A percentile compares a stretch with the other conserved stretches of the same genome.
Conservation (phyloP, 192 early-diverging fungal genomes). For the Funneliformis geosporum region DNA sequence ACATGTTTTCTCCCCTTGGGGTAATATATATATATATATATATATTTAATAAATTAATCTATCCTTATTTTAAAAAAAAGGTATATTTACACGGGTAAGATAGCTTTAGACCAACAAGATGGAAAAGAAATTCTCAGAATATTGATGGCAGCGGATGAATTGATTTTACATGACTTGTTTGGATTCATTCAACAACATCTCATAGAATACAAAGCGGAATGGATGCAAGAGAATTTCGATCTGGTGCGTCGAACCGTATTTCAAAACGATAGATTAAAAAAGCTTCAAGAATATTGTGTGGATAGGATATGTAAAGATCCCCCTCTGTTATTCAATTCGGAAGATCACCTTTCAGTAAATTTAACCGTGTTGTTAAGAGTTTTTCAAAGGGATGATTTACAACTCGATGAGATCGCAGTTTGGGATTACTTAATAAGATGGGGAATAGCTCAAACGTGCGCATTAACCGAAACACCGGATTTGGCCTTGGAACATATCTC, state of each 20-base stretch:
- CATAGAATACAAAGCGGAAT: neutral
- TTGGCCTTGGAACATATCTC: neutral
- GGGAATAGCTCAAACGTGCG: constrained; percentile 3
- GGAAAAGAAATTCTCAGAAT: constrained; percentile 13
- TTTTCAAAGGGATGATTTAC: constrained; percentile 21
- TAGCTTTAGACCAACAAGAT: constrained; percentile 12
- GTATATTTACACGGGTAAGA: constrained; percentile 22
- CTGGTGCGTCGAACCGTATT: constrained; percentile 8
- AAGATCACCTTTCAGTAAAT: constrained; percentile 12
- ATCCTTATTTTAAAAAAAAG: no score
- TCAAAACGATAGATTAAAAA: constrained; percentile 16
- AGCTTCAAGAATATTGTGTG: constrained; percentile 22
- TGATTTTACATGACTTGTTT: constrained; percentile 8
- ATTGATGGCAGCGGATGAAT: constrained; percentile 25
- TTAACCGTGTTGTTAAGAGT: constrained; percentile 11
- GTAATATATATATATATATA: no score
- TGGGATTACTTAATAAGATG: constrained; percentile 26
- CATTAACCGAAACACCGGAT: neutral
- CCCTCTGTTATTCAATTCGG: neutral
- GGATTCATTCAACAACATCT: constrained; percentile 18
- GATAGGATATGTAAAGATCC: constrained; percentile 17
- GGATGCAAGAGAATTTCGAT: constrained; percentile 13
- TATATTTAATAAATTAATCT: no score
- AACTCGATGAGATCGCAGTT: constrained; percentile 22
- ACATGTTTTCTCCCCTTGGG: no score